A percentile compares a stretch with the other conserved stretches of the same genome.
phyloP scores from a whole-genome alignment of 1,284 basidiomycete genomes.

The Trichosporon asahii region DNA sequence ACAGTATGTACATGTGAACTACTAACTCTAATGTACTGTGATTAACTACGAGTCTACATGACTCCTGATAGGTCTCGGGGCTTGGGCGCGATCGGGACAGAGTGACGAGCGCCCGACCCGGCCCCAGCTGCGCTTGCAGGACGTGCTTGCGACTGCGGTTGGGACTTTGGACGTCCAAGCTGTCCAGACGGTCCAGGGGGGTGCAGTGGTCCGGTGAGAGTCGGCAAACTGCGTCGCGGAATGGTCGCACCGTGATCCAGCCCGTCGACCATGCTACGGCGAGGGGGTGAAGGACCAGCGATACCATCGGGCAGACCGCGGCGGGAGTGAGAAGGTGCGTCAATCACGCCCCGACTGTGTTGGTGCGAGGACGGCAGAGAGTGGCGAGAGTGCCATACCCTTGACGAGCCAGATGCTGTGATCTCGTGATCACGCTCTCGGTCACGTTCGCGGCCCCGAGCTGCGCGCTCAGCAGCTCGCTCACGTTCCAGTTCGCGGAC shows the following conservation, averaged over 20 bases:
- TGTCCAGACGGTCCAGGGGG: not conserved
- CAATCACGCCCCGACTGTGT: not conserved
- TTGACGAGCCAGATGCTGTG: not conserved
- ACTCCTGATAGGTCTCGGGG: not conserved
- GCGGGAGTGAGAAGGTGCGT: not conserved
- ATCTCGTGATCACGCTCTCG: not conserved
- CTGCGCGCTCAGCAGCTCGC: not conserved
- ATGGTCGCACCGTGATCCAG: not conserved
- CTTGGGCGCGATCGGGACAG: not conserved
- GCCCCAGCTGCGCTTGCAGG: not conserved
- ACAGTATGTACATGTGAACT: conserved; percentile 3
- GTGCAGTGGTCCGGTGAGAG: not conserved
- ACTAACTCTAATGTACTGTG: not conserved
- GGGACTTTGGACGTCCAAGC: not conserved
- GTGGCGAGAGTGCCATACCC: not conserved
- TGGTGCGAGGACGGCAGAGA: not conserved
- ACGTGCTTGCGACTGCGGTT: not conserved
- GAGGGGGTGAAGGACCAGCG: not conserved
- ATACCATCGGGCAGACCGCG: not conserved
- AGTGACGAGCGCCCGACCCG: not conserved
- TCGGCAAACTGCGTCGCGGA: not conserved
- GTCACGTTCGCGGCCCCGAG: not conserved
- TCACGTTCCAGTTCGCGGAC: not conserved
- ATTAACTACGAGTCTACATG: not conserved
- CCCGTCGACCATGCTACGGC: not conserved